Evolutionary conservation across 441 rosid species (phyloP), one percentile per base, ranked within the genome.

Genomic region (Croton laevigatus): DNA sequence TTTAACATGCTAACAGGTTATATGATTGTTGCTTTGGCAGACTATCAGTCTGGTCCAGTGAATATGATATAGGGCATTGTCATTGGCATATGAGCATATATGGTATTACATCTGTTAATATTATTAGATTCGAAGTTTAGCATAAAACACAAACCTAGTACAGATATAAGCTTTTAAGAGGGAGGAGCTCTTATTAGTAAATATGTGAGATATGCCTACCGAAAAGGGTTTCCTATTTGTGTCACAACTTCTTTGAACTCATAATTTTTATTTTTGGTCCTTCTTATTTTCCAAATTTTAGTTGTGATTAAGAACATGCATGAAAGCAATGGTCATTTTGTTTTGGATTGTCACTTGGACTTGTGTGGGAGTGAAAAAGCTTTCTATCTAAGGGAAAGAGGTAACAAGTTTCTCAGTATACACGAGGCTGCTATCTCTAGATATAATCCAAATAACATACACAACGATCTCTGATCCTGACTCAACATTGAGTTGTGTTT

Each of bases 261-360:
- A 12, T 7, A 20, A 44, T 17, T n/a, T 17, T 7, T 7, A 9
- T 51, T 13, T 32, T 32, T 38, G 38, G 17, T 44, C 19, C 6
- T 53, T 53, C 45, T 9, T 37, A 8, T 61, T 22, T 37, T 34
- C 27, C 42, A 27, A n/a, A 13, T 40, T 14, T 49, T 5, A 4
- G 42, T 62, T 27, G 19, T 58, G 7, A 58, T 37, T 48, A 34
- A 4, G 22, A 57, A 45, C 36, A 38, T 27, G 8, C 3, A 3
- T 6, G 34, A 49, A 6, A 16, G 32, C 32, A 22, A 36, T 67
- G 40, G 10, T 32, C 37, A 45, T 66, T 17, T 68, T 62, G 52
- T 76, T 53, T 59, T 58, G 62, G 34, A 59, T 71, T 76, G 72
- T 76, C 73, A 53, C 74, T 48, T 65, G 68, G 40, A 46, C 57